Conservation (phyloP, 306 rosid genomes). For the Citrullus amarus region DNA sequence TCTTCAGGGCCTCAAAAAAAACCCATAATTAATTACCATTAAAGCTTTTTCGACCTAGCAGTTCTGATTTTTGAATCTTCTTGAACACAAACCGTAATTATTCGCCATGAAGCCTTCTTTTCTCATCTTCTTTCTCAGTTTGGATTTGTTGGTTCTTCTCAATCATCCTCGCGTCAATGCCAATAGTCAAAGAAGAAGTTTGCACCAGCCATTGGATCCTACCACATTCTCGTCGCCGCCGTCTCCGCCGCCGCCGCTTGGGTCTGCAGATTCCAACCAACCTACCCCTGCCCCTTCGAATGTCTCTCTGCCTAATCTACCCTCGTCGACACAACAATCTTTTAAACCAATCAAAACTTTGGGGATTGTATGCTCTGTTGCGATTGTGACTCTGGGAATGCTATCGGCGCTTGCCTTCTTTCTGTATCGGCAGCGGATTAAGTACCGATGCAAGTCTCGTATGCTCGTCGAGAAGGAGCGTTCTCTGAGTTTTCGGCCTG, state of each 20-base stretch:
- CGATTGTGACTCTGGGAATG: slow-evolving; percentile 87
- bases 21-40: not conserved
- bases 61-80: not conserved
- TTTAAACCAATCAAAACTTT: slow-evolving; percentile 55
- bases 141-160: slow-evolving; percentile 16
- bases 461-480: slow-evolving; percentile 38
- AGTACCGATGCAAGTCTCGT: slow-evolving; percentile 45
- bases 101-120: slow-evolving; percentile 25
- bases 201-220: slow-evolving; percentile 61
- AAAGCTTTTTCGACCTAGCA: not conserved
- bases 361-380: slow-evolving; percentile 80
- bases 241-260: slow-evolving; percentile 32
- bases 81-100: not conserved
- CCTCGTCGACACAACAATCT: slow-evolving; percentile 51
- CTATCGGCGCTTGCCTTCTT: slow-evolving; percentile 81
- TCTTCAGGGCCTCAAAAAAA: not conserved
- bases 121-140: slow-evolving; percentile 24
- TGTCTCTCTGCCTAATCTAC: slow-evolving; percentile 32
- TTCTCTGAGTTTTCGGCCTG: slow-evolving; percentile 25
- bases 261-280: slow-evolving; percentile 26
- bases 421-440: slow-evolving; percentile 66
- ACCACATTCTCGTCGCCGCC: slow-evolving; percentile 28
- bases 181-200: slow-evolving; percentile 33
- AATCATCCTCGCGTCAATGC: not conserved
- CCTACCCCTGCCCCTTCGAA: slow-evolving; percentile 27